These are phyloP conservation scores for Yarrowia sp. DNA, from an alignment of 805 yeast genomes.

Conservation along the genomic window DNA sequence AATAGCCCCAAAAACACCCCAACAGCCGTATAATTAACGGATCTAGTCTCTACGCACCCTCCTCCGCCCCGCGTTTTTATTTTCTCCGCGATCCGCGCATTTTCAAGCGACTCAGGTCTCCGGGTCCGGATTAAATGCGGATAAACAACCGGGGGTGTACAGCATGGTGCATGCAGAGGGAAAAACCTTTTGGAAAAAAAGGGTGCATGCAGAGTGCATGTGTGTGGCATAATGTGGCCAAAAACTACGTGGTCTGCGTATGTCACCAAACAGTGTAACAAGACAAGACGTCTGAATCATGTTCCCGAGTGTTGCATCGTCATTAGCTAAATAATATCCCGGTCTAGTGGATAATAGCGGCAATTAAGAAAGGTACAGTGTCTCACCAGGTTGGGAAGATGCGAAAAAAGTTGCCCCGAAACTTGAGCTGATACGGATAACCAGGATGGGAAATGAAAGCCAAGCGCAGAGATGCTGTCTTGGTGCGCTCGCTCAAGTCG, in stretches of 20 bases:
- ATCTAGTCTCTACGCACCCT: too few species aligned
- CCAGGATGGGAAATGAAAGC: neutral
- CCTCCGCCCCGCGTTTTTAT: neutral
- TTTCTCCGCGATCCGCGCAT: neutral
- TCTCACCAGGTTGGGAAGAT: too few species aligned
- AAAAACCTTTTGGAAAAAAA: neutral
- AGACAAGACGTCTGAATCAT: too few species aligned
- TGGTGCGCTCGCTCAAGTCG: too few species aligned
- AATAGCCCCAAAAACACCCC: too few species aligned
- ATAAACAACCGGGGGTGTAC: conserved; percentile 16
- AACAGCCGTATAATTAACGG: too few species aligned
- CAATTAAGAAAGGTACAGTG: neutral
- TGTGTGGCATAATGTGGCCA: neutral
- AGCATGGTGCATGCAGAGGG: neutral
- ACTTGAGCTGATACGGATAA: neutral
- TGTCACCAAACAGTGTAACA: too few species aligned
- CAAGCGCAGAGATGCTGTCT: neutral
- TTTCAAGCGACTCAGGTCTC: neutral
- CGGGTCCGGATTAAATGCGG: conserved; percentile 21
- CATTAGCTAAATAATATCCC: neutral
- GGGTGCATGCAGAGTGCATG: neutral
- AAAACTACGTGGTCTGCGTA: too few species aligned
- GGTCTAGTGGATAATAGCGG: neutral
- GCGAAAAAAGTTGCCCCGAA: neutral
- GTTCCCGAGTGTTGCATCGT: too few species aligned